Evolutionary conservation across 1,284 basidiomycete species (phyloP).

Genomic region (Moniliophthora roreri): DNA sequence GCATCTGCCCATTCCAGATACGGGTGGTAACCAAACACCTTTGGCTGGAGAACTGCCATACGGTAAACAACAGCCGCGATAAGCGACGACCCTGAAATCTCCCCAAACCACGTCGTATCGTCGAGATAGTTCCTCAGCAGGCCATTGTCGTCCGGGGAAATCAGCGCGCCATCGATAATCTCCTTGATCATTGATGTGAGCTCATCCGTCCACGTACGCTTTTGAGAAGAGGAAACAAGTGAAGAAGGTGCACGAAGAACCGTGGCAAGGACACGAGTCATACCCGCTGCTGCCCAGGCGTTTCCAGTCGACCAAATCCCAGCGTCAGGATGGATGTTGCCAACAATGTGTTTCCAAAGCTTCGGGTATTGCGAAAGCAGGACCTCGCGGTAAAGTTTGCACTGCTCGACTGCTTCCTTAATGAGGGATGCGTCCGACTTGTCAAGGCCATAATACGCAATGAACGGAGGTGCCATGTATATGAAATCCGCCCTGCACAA

Average conservation of each 20-base stretch:
- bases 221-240: not conserved
- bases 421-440: too few species aligned
- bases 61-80: slow-evolving; percentile 34
- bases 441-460: too few species aligned
- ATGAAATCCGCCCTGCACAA: too few species aligned
- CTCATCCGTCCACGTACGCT: slow-evolving; percentile 3
- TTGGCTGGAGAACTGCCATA: slow-evolving; percentile 7
- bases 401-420: too few species aligned
- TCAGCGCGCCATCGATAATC: slow-evolving; percentile 45
- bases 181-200: slow-evolving; percentile 42
- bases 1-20: slow-evolving; percentile 8
- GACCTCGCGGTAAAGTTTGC: too few species aligned
- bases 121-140: slow-evolving; percentile 40
- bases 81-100: slow-evolving; percentile 40
- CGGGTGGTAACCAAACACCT: not conserved
- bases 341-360: not conserved
- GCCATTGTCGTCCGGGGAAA: slow-evolving; percentile 25
- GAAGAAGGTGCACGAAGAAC: slow-evolving; percentile 19
- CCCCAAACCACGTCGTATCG: slow-evolving; percentile 35
- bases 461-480: too few species aligned
- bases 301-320: slow-evolving; percentile 57
- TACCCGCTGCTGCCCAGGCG: slow-evolving; percentile 40
- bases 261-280: slow-evolving; percentile 46
- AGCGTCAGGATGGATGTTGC: slow-evolving; percentile 6
- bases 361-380: too few species aligned